phyloP scores from a whole-genome alignment of 306 rosid genomes.

The Datisca glomerata region DNA sequence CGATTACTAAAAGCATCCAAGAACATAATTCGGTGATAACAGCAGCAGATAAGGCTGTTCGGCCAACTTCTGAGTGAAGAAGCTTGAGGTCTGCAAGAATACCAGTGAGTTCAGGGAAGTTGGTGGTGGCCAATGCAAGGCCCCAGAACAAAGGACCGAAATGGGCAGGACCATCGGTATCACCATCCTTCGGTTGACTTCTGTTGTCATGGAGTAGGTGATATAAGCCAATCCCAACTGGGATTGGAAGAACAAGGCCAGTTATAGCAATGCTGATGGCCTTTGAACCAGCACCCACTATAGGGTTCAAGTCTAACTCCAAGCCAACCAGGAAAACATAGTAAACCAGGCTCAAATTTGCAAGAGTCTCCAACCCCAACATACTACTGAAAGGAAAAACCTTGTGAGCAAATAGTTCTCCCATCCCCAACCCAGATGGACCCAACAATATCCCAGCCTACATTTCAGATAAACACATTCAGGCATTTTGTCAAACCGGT shows the following conservation, averaged over 20 bases:
- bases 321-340: slow-evolving; percentile 34
- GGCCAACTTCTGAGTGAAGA: slow-evolving; percentile 26
- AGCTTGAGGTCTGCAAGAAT: slow-evolving; percentile 32
- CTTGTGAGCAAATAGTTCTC: not conserved
- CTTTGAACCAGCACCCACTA: slow-evolving; percentile 16
- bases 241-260: slow-evolving; percentile 16
- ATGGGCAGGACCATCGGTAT: not conserved
- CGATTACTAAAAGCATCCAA: slow-evolving; percentile 22
- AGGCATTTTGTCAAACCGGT: not conserved
- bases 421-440: slow-evolving; percentile 5
- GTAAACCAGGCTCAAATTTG: slow-evolving; percentile 20
- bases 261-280: slow-evolving; percentile 22
- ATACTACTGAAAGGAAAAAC: slow-evolving; percentile 9
- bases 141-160: slow-evolving; percentile 27
- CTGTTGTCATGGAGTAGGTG: not conserved
- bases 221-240: slow-evolving; percentile 14
- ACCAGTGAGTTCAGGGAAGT: slow-evolving; percentile 27
- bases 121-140: slow-evolving; percentile 23
- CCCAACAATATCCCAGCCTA: slow-evolving; percentile 32
- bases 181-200: not conserved
- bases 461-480: not conserved
- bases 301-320: slow-evolving; percentile 23
- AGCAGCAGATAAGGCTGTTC: slow-evolving; percentile 26
- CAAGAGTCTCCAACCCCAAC: slow-evolving; percentile 15
- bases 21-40: slow-evolving; percentile 24